Conservation (phyloP, 192 early-diverging fungal species). For the Irineochytrium annulatum region DNA sequence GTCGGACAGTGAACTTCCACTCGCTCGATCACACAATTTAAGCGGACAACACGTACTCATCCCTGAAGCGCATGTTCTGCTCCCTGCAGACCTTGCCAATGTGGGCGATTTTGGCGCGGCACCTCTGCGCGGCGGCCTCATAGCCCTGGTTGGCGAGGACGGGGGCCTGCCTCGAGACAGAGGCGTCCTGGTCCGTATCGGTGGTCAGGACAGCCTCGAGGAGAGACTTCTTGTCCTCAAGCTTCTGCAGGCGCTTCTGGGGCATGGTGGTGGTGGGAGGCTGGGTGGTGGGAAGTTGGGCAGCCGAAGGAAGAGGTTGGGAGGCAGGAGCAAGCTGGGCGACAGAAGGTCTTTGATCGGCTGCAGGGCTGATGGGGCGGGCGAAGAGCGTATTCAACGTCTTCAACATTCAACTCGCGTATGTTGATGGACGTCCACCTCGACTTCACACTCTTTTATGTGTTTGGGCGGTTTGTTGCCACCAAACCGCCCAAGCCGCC, state of each 20-base stretch:
- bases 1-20: neutral
- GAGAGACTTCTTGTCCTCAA: neutral
- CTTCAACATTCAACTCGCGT: too few relatives aligned
- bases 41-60: slow-evolving; percentile 1
- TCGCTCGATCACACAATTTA: neutral
- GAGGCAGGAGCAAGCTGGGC: too few relatives aligned
- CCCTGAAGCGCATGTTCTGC: slow-evolving; percentile 22
- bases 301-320: neutral
- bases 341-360: too few relatives aligned
- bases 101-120: slow-evolving; percentile 14
- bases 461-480: too few relatives aligned
- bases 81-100: slow-evolving; percentile 13
- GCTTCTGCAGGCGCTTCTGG: slow-evolving; percentile 1
- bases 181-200: neutral
- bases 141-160: slow-evolving; percentile 8
- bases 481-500: too few relatives aligned
- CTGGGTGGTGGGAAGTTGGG: neutral
- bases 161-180: slow-evolving; percentile 1
- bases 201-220: neutral
- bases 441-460: too few relatives aligned
- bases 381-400: too few relatives aligned
- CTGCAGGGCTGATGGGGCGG: too few relatives aligned
- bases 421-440: too few relatives aligned
- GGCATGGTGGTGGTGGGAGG: neutral
- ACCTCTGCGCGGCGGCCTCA: slow-evolving; percentile 14